These are phyloP conservation scores for Oehlia diaphana DNA, from an alignment of 192 early-diverging fungal genomes.

Conservation along the genomic window DNA sequence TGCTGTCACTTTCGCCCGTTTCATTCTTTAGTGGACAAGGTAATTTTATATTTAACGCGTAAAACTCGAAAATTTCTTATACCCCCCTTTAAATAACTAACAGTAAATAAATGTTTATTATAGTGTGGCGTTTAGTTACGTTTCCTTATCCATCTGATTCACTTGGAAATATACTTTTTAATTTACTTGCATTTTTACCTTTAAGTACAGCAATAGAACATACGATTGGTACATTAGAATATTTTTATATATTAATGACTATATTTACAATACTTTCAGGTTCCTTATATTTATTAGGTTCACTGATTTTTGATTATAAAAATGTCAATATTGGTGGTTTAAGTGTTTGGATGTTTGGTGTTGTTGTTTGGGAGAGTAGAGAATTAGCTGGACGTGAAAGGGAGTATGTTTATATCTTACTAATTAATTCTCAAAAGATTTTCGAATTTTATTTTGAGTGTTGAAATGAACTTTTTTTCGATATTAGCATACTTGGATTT, in stretches of 20 bases:
- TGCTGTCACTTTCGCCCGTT: neutral
- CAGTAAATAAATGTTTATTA: neutral
- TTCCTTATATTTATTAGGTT: slow-evolving; percentile 16
- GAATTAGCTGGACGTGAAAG: slow-evolving; percentile 28
- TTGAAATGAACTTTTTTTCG: neutral
- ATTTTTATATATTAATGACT: slow-evolving; percentile 21
- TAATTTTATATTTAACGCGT: neutral
- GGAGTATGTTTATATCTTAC: slow-evolving; percentile 7
- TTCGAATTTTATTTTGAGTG: neutral
- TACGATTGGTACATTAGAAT: slow-evolving; percentile 26
- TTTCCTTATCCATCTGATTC: slow-evolving; percentile 25
- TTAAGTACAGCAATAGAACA: slow-evolving; percentile 29
- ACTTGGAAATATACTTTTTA: slow-evolving; percentile 29
- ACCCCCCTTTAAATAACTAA: neutral
- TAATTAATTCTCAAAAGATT: neutral
- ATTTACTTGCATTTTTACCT: slow-evolving; percentile 26
- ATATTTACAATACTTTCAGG: slow-evolving; percentile 29
- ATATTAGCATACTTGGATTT: slow-evolving; percentile 16
- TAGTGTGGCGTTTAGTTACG: slow-evolving; percentile 28
- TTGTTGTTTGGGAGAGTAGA: slow-evolving; percentile 32
- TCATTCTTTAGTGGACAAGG: slow-evolving; percentile 20
- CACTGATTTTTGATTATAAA: neutral
- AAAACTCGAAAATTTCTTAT: neutral
- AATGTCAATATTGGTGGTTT: slow-evolving; percentile 15
- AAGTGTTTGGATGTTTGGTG: slow-evolving; percentile 32